Evolutionary conservation across 129 eudicot genomes (phyloP).

Genomic region (Smallanthus sonchifolius): DNA sequence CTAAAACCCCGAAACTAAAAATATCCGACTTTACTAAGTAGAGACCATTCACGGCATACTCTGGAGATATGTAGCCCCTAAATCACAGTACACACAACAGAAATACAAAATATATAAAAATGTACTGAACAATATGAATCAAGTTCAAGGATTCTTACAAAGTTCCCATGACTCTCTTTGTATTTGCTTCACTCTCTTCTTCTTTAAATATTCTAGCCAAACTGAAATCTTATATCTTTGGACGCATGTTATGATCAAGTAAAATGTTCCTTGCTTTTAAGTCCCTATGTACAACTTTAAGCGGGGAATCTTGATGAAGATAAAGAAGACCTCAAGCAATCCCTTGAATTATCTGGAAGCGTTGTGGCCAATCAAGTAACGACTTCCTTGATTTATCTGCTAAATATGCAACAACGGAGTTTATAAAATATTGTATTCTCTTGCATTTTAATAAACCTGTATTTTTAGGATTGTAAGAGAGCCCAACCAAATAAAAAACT

Average conservation of each 20-base stretch:
- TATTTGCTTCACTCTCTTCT: constrained; percentile 2
- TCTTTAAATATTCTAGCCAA: constrained; percentile 2
- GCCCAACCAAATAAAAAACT: constrained; percentile 46
- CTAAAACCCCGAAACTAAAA: constrained; percentile 38
- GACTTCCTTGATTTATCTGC: background rate
- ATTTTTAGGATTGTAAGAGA: background rate
- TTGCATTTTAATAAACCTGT: background rate
- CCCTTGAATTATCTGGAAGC: constrained; percentile 1
- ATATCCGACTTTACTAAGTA: constrained; percentile 38
- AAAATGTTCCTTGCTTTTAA: constrained; percentile 5
- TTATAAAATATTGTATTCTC: background rate
- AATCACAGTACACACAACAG: background rate
- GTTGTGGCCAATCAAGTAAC: constrained; percentile 1
- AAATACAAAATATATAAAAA: background rate
- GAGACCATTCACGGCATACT: constrained; percentile 27
- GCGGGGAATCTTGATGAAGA: constrained; percentile 9
- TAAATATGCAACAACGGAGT: background rate
- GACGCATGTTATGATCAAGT: background rate
- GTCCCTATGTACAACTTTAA: constrained; percentile 6
- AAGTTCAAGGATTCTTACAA: constrained; percentile 2
- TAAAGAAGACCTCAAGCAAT: constrained; percentile 11
- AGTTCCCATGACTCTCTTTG: constrained; percentile 6
- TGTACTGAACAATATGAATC: background rate
- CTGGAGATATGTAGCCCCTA: constrained; percentile 40
- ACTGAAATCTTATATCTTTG: background rate